Percentiles rank a stretch among this genome's conserved stretches.
phyloP scores from a whole-genome alignment of 2,329 filamentous ascomycete genomes.

The Colletotrichum acutatum region DNA sequence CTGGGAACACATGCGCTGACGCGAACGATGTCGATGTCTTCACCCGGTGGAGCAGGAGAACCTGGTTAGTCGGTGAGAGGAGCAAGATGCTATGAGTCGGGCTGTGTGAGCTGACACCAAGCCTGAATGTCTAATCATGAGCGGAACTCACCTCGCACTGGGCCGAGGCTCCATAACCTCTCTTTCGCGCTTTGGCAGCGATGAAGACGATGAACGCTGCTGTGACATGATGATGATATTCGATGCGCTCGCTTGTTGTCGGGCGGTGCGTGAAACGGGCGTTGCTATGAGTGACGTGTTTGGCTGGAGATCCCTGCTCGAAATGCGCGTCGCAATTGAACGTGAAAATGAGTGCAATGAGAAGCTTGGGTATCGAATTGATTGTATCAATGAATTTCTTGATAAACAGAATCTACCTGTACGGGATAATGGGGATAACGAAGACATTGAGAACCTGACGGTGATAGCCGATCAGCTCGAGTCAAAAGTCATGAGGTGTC shows the following conservation, averaged over 20 bases:
- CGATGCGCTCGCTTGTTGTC: background rate
- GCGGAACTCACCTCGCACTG: conserved; percentile 67
- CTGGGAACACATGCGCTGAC: conserved; percentile 94
- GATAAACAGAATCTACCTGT: background rate
- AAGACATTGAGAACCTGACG: conserved; percentile 1
- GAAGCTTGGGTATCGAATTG: background rate
- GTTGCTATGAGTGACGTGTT: conserved; percentile 11
- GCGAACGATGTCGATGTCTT: conserved; percentile 85
- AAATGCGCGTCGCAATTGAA: conserved; percentile 1
- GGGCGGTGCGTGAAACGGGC: background rate
- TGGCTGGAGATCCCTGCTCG: background rate
- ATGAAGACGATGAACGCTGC: conserved; percentile 20
- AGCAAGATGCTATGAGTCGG: conserved; percentile 69
- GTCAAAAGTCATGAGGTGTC: conserved; percentile 6
- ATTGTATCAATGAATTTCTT: background rate
- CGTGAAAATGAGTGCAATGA: background rate
- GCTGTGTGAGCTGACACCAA: conserved; percentile 19
- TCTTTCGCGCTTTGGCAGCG: conserved; percentile 39
- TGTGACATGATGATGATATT: conserved; percentile 28
- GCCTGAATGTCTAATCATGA: background rate
- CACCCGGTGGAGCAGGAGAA: conserved; percentile 88
- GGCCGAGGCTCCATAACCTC: conserved; percentile 62
- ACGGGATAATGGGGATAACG: background rate
- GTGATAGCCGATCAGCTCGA: conserved; percentile 1
- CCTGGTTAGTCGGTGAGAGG: conserved; percentile 86